phyloP scores from a whole-genome alignment of 371 early-diverging fungal species.

The Actinomortierella ambigua region DNA sequence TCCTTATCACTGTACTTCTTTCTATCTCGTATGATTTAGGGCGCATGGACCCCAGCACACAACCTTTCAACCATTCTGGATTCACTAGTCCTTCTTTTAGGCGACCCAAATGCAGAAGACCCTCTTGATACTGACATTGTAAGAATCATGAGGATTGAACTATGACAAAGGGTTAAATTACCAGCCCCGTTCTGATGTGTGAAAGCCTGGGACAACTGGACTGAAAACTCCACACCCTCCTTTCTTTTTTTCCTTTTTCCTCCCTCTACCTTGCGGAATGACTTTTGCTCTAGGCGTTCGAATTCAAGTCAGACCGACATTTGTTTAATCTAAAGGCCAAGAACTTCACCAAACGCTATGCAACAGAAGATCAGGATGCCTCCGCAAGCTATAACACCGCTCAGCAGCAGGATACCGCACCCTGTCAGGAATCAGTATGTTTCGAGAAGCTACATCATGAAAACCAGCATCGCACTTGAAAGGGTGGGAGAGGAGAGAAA shows the following conservation, averaged over 20 bases:
- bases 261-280: no score
- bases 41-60: conserved; percentile 35
- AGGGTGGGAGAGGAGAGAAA: no score
- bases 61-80: conserved; percentile 30
- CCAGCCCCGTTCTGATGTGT: no score
- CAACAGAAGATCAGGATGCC: conserved; percentile 7
- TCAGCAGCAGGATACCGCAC: no score
- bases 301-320: conserved; percentile 30
- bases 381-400: no score
- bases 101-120: conserved; percentile 46
- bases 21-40: conserved; percentile 4
- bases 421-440: no score
- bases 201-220: no score
- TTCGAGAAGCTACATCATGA: no score
- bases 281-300: conserved; percentile 45
- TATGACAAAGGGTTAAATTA: no score
- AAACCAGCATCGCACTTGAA: no score
- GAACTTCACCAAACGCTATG: conserved; percentile 27
- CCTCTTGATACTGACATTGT: conserved; percentile 39
- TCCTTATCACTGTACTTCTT: neutral
- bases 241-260: no score
- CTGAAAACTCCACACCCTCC: no score
- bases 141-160: neutral
- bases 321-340: conserved; percentile 31
- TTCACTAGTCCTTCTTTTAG: conserved; percentile 30